These are phyloP conservation scores for Pichia sp. DNA, from an alignment of 1,139 yeast genomes.

Conservation along the genomic window DNA sequence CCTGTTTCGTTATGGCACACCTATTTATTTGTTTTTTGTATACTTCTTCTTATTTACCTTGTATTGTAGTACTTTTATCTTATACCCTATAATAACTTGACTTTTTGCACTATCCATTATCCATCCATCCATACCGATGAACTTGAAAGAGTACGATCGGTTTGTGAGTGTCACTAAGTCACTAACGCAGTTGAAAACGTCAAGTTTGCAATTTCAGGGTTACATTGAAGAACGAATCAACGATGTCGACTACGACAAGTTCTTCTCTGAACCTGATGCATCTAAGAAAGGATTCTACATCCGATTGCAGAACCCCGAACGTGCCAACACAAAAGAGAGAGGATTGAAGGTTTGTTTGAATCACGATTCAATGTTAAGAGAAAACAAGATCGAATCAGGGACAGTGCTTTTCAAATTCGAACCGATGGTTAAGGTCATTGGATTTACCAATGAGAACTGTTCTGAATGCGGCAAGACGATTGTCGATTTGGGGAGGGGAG, in stretches of 20 bases:
- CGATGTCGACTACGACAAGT: neutral
- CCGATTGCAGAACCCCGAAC: slow-evolving; percentile 7
- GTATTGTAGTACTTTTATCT: too few relatives aligned
- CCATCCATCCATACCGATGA: neutral
- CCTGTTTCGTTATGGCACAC: too few relatives aligned
- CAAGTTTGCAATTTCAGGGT: slow-evolving; percentile 6
- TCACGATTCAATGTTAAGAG: slow-evolving; percentile 3
- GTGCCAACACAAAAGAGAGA: slow-evolving; percentile 17
- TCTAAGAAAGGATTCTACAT: neutral
- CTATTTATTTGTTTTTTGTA: neutral
- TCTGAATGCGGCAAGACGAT: slow-evolving; percentile 19
- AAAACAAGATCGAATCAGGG: slow-evolving; percentile 7
- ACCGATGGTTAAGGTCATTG: slow-evolving; percentile 21
- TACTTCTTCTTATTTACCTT: neutral
- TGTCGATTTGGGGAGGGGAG: neutral
- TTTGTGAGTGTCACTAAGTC: neutral
- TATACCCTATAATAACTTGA: too few relatives aligned
- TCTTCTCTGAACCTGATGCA: neutral
- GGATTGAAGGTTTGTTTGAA: slow-evolving; percentile 16
- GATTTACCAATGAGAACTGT: slow-evolving; percentile 14
- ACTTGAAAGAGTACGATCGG: neutral
- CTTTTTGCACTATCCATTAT: neutral
- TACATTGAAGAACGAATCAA: slow-evolving; percentile 5
- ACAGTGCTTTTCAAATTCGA: slow-evolving; percentile 15
- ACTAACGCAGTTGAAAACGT: neutral